A percentile compares a stretch with the other conserved stretches of the same genome.
phyloP scores from a whole-genome alignment of 208 protist genomes.

The Plasmodiophora brassicae region DNA sequence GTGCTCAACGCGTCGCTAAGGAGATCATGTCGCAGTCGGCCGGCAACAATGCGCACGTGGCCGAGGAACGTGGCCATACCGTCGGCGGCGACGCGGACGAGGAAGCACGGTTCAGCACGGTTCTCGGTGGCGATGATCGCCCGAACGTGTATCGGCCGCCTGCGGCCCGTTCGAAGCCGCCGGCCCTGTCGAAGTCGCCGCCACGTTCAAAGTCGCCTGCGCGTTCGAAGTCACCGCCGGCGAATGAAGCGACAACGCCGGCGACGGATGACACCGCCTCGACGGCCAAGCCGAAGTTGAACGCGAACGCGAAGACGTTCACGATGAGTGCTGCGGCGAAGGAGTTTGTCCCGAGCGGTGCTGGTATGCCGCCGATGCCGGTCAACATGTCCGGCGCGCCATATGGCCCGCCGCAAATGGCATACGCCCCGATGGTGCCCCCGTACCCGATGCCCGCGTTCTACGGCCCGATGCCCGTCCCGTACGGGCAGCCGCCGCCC shows the following conservation, averaged over 20 bases:
- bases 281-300: neutral
- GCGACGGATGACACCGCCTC: neutral
- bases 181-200: too few relatives aligned
- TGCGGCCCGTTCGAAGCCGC: too few relatives aligned
- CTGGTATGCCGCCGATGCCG: too few relatives aligned
- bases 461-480: too few relatives aligned
- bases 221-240: neutral
- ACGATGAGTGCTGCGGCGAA: neutral
- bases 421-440: too few relatives aligned
- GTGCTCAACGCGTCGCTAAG: neutral
- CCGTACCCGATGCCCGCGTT: too few relatives aligned
- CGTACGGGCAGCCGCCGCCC: too few relatives aligned
- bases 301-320: neutral
- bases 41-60: neutral
- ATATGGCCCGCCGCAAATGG: too few relatives aligned
- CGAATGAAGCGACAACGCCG: neutral
- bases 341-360: conserved; percentile 21
- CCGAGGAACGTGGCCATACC: neutral
- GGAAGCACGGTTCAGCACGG: conserved; percentile 13
- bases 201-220: too few relatives aligned
- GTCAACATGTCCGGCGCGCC: too few relatives aligned
- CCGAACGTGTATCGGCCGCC: neutral
- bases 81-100: neutral
- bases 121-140: neutral
- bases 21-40: neutral